A percentile compares a stretch with the other conserved stretches of the same genome.
Evolutionary conservation across 179 eudicot species (phyloP).

Genomic region (Vitellaria paradoxa): DNA sequence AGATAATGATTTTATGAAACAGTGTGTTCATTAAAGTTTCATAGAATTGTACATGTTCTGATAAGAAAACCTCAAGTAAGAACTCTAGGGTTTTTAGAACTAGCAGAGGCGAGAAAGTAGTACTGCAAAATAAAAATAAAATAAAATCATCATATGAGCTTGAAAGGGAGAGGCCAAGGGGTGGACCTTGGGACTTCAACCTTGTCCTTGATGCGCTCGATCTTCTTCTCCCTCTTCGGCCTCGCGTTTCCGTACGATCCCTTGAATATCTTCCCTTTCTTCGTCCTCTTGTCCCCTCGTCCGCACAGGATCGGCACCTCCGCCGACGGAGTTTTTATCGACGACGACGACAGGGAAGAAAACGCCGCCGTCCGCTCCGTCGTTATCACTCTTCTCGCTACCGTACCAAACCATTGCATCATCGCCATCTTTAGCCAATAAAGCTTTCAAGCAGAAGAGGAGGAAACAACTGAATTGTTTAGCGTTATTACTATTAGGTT

Average conservation of each 20-base stretch:
- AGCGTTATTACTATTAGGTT: too few species aligned
- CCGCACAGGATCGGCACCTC: conserved; percentile 57
- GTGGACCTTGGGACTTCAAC: conserved; percentile 92
- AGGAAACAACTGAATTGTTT: too few species aligned
- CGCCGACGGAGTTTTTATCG: conserved; percentile 19
- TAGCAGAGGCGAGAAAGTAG: neutral
- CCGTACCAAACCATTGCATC: conserved; percentile 45
- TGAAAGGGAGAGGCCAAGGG: conserved; percentile 99
- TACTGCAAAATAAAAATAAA: too few species aligned
- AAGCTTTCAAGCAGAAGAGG: too few species aligned
- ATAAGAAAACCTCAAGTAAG: neutral
- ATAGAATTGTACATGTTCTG: neutral
- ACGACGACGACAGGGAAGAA: conserved; percentile 27
- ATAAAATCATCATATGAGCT: conserved; percentile 47
- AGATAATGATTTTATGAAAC: neutral
- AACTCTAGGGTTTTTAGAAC: neutral
- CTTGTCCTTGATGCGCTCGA: conserved; percentile 74
- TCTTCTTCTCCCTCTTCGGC: conserved; percentile 76
- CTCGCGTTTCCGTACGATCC: conserved; percentile 82
- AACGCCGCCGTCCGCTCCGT: conserved; percentile 19
- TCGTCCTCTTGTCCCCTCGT: conserved; percentile 96
- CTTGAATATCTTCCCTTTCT: conserved; percentile 87
- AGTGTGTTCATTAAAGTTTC: too few species aligned
- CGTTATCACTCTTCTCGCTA: conserved; percentile 38
- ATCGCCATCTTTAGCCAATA: conserved; percentile 45